phyloP scores from a whole-genome alignment of 1,139 yeast genomes.

The Hanseniaspora gamundiae region DNA sequence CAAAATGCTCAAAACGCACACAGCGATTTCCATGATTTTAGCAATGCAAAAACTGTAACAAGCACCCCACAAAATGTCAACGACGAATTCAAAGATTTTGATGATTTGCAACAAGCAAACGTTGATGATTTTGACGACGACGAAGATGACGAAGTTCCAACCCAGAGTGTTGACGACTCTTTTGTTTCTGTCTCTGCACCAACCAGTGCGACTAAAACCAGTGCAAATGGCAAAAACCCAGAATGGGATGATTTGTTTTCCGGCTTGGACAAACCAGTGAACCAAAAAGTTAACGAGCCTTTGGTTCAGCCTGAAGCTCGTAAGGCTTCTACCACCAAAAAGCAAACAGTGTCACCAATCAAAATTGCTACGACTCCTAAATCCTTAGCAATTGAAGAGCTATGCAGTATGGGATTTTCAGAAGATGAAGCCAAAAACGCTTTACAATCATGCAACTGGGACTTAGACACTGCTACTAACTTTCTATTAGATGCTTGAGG shows the following conservation, averaged over 20 bases:
- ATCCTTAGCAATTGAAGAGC: slow-evolving; percentile 50
- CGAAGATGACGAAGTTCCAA: slow-evolving; percentile 17
- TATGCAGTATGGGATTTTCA: slow-evolving; percentile 84
- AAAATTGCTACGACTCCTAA: slow-evolving; percentile 30
- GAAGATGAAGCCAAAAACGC: slow-evolving; percentile 55
- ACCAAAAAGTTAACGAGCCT: slow-evolving; percentile 11
- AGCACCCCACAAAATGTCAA: slow-evolving; percentile 3
- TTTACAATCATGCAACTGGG: slow-evolving; percentile 55
- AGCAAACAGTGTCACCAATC: not conserved
- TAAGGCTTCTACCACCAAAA: not conserved
- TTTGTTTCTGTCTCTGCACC: slow-evolving; percentile 7
- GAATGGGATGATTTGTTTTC: slow-evolving; percentile 95
- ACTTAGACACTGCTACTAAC: slow-evolving; percentile 76
- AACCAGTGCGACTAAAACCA: slow-evolving; percentile 6
- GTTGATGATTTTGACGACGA: slow-evolving; percentile 18
- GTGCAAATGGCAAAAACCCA: slow-evolving; percentile 29
- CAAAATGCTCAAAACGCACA: too few species aligned
- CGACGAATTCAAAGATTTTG: slow-evolving; percentile 37
- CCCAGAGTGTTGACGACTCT: not conserved
- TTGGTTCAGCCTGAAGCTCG: slow-evolving; percentile 11
- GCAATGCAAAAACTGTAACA: too few species aligned
- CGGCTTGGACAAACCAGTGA: slow-evolving; percentile 53
- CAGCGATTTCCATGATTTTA: too few species aligned
- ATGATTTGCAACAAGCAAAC: slow-evolving; percentile 35
- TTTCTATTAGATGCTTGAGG: slow-evolving; percentile 59